Base-by-base conservation (phyloP, 73 alveolate genomes). In the Effrenium voratum region DNA sequence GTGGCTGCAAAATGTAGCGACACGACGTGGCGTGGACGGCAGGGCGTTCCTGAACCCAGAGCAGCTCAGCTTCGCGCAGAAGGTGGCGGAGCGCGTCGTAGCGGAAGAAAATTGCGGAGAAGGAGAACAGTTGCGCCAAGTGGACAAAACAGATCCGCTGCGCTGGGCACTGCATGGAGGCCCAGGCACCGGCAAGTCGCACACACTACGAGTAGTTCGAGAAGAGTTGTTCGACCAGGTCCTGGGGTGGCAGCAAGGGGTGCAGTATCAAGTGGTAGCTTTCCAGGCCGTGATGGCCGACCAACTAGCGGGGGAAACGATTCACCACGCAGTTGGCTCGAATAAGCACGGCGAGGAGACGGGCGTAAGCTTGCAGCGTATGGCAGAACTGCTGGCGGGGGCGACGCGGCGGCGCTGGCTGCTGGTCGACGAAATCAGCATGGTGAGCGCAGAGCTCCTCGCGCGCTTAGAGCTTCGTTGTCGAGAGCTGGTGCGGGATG, bases 141-240 rank as follows among this genome's bases (percentile, higher is more conserved):
- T n/a, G n/a, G n/a, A n/a, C n/a, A n/a, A n/a, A n/a, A n/a, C n/a
- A 38, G 85, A 73, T n/a, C 91, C 91, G 15, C 34, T 79, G 68
- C 43, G 63, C 32, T 79, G 91, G 68, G 70, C 30, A 19, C 45
- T 79, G 68, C 91, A 46, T 30, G 93, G 44, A 12, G 76, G 55
- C 49, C 93, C 60, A n/a, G 93, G 93, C 72, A 49, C 93, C n/a
- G 93, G 93, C 0, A 82, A 82, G 36, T 47, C 93, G 28, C 60
- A 47, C 55, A 44, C 50, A 0, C 32, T 82, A 19, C 13, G 36
- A 15, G 28, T 82, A 26, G 40, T 77, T 32, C 88, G 88, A 8
- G 26, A 41, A 22, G 88, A 77, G 88, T 28, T 77, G 66, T 77
- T 77, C 63, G 88, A 77, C 10, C 40, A 45, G 6, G 26, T 40